Percentiles rank a stretch among this genome's conserved stretches.
Evolutionary conservation across 176 grass and related monocot species (phyloP).

Genomic region (Puya raimondii): DNA sequence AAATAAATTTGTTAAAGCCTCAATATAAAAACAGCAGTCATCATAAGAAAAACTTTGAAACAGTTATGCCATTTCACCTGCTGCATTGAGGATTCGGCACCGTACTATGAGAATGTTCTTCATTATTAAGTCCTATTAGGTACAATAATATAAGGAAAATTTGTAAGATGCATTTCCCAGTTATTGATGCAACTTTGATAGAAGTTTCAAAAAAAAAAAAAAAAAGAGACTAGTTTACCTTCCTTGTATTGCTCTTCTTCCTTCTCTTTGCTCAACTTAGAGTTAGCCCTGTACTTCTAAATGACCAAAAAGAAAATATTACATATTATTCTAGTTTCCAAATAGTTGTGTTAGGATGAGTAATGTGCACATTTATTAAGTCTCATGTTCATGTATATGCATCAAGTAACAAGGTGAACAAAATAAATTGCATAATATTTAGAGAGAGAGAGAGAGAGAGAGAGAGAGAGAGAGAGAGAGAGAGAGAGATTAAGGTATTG

Average conservation of each 20-base stretch:
- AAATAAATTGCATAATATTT: not conserved
- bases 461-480: not conserved
- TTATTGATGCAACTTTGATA: no score
- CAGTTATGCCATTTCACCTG: not conserved
- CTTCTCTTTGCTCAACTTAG: not conserved
- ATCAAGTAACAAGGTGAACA: not conserved
- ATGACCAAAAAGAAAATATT: not conserved
- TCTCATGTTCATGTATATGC: no score
- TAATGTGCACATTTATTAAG: no score
- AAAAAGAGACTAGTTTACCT: constrained; percentile 2
- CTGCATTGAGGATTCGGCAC: no score
- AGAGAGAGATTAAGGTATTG: not conserved
- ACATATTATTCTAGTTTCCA: no score
- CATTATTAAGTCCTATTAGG: no score
- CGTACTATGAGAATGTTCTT: no score
- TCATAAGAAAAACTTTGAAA: not conserved
- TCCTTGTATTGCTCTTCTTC: constrained; percentile 1
- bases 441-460: not conserved
- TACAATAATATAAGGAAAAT: no score
- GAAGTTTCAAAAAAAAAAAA: not conserved
- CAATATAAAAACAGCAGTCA: not conserved
- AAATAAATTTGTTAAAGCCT: not conserved
- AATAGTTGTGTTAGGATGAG: no score
- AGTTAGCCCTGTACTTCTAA: constrained; percentile 33
- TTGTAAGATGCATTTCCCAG: no score